A percentile compares a stretch with the other conserved stretches of the same genome.
These are phyloP conservation scores for Leishmania mexicana DNA, from an alignment of 208 protist genomes.

Conservation along the genomic window DNA sequence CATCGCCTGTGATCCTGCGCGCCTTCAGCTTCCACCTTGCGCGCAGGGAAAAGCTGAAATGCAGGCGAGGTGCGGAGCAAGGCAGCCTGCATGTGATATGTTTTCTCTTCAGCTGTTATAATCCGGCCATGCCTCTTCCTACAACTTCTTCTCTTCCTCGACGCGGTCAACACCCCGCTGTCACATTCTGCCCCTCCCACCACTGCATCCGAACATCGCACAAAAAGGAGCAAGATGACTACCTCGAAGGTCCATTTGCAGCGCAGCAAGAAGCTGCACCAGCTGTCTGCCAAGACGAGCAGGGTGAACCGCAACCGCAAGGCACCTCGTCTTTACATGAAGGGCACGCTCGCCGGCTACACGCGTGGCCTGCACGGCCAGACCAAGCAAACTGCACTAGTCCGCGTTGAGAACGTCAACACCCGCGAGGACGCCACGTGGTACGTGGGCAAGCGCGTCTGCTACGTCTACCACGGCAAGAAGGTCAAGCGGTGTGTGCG, in stretches of 20 bases:
- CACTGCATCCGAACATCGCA: not conserved
- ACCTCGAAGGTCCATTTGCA: slow-evolving; percentile 78
- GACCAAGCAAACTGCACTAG: slow-evolving; percentile 94
- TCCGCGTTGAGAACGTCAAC: slow-evolving; percentile 97
- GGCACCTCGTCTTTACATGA: slow-evolving; percentile 92
- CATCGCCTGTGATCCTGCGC: not conserved
- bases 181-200: not conserved
- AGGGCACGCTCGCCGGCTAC: slow-evolving; percentile 91
- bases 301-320: slow-evolving; percentile 87
- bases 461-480: slow-evolving; percentile 98
- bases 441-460: slow-evolving; percentile 99
- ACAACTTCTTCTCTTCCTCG: not conserved
- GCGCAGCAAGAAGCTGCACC: slow-evolving; percentile 92
- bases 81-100: not conserved
- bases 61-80: not conserved
- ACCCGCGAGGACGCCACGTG: slow-evolving; percentile 95
- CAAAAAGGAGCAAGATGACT: slow-evolving; percentile 41
- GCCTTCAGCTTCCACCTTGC: not conserved
- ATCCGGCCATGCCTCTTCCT: not conserved
- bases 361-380: slow-evolving; percentile 92
- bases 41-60: not conserved
- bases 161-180: not conserved
- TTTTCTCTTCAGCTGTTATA: not conserved
- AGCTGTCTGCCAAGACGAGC: slow-evolving; percentile 87
- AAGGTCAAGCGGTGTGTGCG: slow-evolving; percentile 93